phyloP scores from a whole-genome alignment of 1,139 yeast species.

The Yamadazyma blattariae region DNA sequence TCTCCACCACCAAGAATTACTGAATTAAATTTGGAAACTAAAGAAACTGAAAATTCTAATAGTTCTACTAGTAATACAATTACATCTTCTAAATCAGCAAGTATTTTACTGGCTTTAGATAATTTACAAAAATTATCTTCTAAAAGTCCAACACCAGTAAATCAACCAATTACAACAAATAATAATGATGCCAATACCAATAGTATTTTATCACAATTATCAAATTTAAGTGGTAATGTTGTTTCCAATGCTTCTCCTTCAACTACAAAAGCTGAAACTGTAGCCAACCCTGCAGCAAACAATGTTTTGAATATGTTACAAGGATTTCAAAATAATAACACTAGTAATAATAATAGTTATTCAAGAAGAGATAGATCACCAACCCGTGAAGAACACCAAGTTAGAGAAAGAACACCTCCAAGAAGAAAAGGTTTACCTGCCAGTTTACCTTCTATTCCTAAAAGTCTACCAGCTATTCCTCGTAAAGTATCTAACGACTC shows the following conservation, averaged over 20 bases:
- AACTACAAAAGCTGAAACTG: neutral
- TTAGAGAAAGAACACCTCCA: conserved; percentile 36
- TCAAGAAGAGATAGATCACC: conserved; percentile 59
- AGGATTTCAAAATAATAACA: conserved; percentile 8
- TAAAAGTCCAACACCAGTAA: conserved; percentile 22
- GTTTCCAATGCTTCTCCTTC: conserved; percentile 15
- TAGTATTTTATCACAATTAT: conserved; percentile 43
- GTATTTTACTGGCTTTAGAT: conserved; percentile 63
- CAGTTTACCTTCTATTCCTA: conserved; percentile 6
- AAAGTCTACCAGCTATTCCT: conserved; percentile 5
- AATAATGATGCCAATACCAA: conserved; percentile 15
- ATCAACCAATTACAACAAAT: conserved; percentile 13
- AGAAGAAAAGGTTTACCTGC: conserved; percentile 14
- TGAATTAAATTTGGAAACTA: conserved; percentile 16
- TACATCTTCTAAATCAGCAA: conserved; percentile 26
- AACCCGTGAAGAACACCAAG: conserved; percentile 20
- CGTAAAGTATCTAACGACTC: conserved; percentile 1
- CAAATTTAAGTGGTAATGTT: conserved; percentile 30
- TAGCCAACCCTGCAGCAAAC: neutral
- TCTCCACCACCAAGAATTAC: conserved; percentile 44
- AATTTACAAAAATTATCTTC: conserved; percentile 44
- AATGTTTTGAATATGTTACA: conserved; percentile 6
- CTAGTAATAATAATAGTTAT: conserved; percentile 23
- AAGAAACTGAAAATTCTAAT: conserved; percentile 14
- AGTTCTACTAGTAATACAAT: neutral